phyloP scores from a whole-genome alignment of 306 rosid genomes.

The Hippophae tibetana region DNA sequence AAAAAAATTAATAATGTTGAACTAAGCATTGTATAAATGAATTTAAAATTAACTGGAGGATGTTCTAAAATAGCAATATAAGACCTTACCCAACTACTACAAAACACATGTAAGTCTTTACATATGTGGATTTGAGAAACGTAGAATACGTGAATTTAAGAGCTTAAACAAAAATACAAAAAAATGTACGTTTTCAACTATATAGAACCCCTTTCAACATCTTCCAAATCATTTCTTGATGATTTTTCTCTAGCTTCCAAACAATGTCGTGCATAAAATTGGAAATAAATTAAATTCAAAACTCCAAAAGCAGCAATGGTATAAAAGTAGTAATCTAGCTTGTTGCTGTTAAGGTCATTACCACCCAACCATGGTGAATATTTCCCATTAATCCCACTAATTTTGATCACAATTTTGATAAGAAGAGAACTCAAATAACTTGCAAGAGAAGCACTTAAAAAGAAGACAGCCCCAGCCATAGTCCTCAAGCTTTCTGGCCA shows the following conservation, averaged over 20 bases:
- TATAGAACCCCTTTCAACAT: too few species aligned
- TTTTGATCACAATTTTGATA: constrained; percentile 30
- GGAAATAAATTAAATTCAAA: constrained; percentile 50
- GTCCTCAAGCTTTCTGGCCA: constrained; percentile 79
- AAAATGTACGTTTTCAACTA: too few species aligned
- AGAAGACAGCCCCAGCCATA: constrained; percentile 64
- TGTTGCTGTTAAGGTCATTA: constrained; percentile 45
- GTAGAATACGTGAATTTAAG: too few species aligned
- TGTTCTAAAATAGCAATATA: too few species aligned
- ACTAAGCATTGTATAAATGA: too few species aligned
- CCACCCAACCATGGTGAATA: constrained; percentile 53
- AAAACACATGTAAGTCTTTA: too few species aligned
- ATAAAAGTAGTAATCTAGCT: constrained; percentile 52
- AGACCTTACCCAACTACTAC: too few species aligned
- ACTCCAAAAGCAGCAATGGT: constrained; percentile 39
- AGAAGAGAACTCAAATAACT: constrained; percentile 46
- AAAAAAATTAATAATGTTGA: too few species aligned
- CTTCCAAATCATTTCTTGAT: too few species aligned
- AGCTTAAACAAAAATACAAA: too few species aligned
- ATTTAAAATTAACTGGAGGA: too few species aligned
- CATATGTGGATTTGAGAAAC: too few species aligned
- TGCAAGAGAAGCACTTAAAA: constrained; percentile 51
- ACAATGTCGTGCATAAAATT: constrained; percentile 37
- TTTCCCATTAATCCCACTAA: constrained; percentile 22
- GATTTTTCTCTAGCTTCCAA: not conserved